Evolutionary conservation across 192 early-diverging fungal species (phyloP).

Genomic region (Coemansia sp.): DNA sequence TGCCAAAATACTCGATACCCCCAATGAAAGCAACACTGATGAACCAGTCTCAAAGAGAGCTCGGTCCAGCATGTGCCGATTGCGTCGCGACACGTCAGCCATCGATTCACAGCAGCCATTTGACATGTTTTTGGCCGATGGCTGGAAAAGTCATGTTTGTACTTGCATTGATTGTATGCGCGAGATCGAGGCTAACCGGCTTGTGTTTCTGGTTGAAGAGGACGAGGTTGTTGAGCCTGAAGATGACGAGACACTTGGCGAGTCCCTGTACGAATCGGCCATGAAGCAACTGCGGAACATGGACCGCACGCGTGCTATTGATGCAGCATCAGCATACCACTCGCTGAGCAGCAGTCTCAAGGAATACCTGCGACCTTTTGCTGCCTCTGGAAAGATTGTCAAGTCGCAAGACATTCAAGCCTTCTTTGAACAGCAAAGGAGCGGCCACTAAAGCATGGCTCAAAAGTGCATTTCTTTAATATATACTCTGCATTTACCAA

Average conservation of each 20-base stretch:
- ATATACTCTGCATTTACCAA: not conserved
- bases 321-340: slow-evolving; percentile 78
- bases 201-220: slow-evolving; percentile 61
- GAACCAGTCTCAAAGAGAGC: slow-evolving; percentile 25
- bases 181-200: slow-evolving; percentile 49
- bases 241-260: slow-evolving; percentile 69
- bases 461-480: slow-evolving; percentile 2
- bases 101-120: slow-evolving; percentile 51
- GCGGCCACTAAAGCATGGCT: not conserved
- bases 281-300: slow-evolving; percentile 73
- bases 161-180: slow-evolving; percentile 65
- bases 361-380: slow-evolving; percentile 70
- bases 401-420: slow-evolving; percentile 71
- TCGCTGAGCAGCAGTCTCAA: slow-evolving; percentile 69
- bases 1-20: not conserved
- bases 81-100: slow-evolving; percentile 28
- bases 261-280: slow-evolving; percentile 76
- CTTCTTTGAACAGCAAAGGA: slow-evolving; percentile 65
- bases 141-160: slow-evolving; percentile 77
- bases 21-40: not conserved
- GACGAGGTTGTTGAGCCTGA: slow-evolving; percentile 78
- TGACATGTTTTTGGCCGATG: slow-evolving; percentile 71
- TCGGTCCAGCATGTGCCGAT: slow-evolving; percentile 17
- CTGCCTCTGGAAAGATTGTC: slow-evolving; percentile 72
- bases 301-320: slow-evolving; percentile 74